A percentile compares a stretch with the other conserved stretches of the same genome.
Evolutionary conservation across 2,329 filamentous ascomycete genomes (phyloP).

Genomic region (Clarireedia hainanense): DNA sequence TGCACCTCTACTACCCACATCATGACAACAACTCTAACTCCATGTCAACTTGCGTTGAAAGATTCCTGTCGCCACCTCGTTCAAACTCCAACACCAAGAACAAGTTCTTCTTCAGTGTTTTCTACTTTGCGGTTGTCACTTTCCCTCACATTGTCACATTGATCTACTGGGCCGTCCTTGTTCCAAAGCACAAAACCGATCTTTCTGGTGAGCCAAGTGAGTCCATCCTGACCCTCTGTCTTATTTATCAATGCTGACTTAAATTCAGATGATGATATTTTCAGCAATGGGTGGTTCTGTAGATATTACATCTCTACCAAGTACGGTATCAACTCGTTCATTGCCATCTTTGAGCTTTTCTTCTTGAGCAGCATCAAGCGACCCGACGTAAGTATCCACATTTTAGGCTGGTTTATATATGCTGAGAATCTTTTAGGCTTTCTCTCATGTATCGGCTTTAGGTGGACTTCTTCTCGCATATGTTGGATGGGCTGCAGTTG

Average conservation of each 20-base stretch:
- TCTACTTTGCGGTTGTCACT: constrained; percentile 24
- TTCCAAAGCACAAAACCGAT: constrained; percentile 19
- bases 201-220: constrained; percentile 21
- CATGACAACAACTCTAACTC: constrained; percentile 15
- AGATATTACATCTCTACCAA: constrained; percentile 24
- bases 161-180: constrained; percentile 27
- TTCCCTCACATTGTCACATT: constrained; percentile 26
- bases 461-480: constrained; percentile 21
- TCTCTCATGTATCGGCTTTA: constrained; percentile 21
- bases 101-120: constrained; percentile 27
- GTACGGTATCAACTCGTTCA: constrained; percentile 22
- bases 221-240: background rate
- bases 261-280: constrained; percentile 15
- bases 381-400: constrained; percentile 21
- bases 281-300: constrained; percentile 17
- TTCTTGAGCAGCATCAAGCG: constrained; percentile 28
- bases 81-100: constrained; percentile 19
- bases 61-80: constrained; percentile 22
- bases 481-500: constrained; percentile 26
- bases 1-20: constrained; percentile 29
- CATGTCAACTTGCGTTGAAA: constrained; percentile 13
- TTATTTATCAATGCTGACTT: constrained; percentile 8
- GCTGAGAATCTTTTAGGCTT: constrained; percentile 18
- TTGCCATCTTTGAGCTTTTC: constrained; percentile 28
- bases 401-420: background rate